Percentiles rank a stretch among this genome's conserved stretches.
Evolutionary conservation across 306 rosid genomes (phyloP).

Genomic region (Erythrophleum fordii): DNA sequence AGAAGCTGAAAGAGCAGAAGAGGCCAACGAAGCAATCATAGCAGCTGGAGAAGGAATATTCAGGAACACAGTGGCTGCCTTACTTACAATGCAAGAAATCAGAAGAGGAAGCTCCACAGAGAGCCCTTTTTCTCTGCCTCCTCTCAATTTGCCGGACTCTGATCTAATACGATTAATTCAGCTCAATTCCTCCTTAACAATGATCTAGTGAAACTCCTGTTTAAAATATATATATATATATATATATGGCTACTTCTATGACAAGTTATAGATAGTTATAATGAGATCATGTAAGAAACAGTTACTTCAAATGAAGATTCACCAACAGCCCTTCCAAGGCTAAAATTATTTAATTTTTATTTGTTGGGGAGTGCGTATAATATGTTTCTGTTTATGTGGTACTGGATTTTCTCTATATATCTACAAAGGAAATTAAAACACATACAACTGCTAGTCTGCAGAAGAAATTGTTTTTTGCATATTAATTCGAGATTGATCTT

Average conservation of each 20-base stretch:
- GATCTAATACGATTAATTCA: constrained; percentile 65
- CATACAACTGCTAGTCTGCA: too few relatives aligned
- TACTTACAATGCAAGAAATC: constrained; percentile 59
- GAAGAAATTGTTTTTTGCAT: too few relatives aligned
- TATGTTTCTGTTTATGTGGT: too few relatives aligned
- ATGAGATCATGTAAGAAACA: too few relatives aligned
- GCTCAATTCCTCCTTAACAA: constrained; percentile 68
- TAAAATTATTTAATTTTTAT: constrained; percentile 16
- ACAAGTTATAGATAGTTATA: too few relatives aligned
- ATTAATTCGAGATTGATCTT: too few relatives aligned
- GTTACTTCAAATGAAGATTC: too few relatives aligned
- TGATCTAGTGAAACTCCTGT: constrained; percentile 36
- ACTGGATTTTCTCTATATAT: neutral
- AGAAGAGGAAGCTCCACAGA: constrained; percentile 50
- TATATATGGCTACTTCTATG: too few relatives aligned
- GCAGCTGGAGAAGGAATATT: constrained; percentile 55
- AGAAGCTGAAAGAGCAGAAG: constrained; percentile 31
- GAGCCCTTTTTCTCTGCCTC: constrained; percentile 82
- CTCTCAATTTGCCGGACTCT: constrained; percentile 70
- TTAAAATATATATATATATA: too few relatives aligned
- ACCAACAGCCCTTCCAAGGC: neutral
- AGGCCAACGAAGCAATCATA: constrained; percentile 39
- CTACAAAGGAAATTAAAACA: too few relatives aligned
- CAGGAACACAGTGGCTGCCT: constrained; percentile 59
- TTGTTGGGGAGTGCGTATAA: neutral